Percentiles rank a stretch among this genome's conserved stretches.
Evolutionary conservation across 257 asterid genomes (phyloP).

Genomic region (Salvia rosmarinus): DNA sequence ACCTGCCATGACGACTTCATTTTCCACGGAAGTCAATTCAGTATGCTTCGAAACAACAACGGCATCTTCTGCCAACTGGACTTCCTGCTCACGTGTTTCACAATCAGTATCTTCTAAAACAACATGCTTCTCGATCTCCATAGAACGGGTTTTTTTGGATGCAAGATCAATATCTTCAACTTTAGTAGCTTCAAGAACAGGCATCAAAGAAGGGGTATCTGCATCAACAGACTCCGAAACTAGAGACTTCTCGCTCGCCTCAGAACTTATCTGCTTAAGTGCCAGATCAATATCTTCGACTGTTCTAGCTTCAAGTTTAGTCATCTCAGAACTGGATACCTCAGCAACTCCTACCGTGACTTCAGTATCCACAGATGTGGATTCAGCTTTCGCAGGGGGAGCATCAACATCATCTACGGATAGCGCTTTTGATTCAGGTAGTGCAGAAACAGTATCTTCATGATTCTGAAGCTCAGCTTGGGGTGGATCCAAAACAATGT

Average conservation of each 20-base stretch:
- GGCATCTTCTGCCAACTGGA: slow-evolving; percentile 31
- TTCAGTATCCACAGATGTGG: slow-evolving; percentile 28
- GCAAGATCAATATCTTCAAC: slow-evolving; percentile 12
- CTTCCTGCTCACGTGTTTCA: slow-evolving; percentile 43
- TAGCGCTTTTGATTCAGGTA: slow-evolving; percentile 42
- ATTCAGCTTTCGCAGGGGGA: slow-evolving; percentile 37
- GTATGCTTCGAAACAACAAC: slow-evolving; percentile 37
- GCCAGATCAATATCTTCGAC: slow-evolving; percentile 36
- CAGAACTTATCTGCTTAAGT: slow-evolving; percentile 31
- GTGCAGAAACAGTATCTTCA: slow-evolving; percentile 15
- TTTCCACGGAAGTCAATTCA: slow-evolving; percentile 33
- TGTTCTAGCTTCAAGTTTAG: slow-evolving; percentile 38
- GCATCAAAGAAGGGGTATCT: background rate
- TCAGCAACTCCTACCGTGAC: background rate
- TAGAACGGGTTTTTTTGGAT: slow-evolving; percentile 11
- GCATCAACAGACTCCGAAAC: slow-evolving; percentile 28
- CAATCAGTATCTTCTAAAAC: slow-evolving; percentile 19
- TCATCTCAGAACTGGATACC: slow-evolving; percentile 30
- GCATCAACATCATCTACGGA: slow-evolving; percentile 37
- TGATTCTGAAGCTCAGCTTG: slow-evolving; percentile 25
- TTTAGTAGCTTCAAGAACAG: slow-evolving; percentile 5
- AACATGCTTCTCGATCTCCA: slow-evolving; percentile 17
- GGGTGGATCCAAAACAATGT: slow-evolving; percentile 25
- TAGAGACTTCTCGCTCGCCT: slow-evolving; percentile 35
- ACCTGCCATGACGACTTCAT: slow-evolving; percentile 11